Base-by-base conservation (phyloP, 805 yeast genomes). In the Schwanniomyces occidentalis region DNA sequence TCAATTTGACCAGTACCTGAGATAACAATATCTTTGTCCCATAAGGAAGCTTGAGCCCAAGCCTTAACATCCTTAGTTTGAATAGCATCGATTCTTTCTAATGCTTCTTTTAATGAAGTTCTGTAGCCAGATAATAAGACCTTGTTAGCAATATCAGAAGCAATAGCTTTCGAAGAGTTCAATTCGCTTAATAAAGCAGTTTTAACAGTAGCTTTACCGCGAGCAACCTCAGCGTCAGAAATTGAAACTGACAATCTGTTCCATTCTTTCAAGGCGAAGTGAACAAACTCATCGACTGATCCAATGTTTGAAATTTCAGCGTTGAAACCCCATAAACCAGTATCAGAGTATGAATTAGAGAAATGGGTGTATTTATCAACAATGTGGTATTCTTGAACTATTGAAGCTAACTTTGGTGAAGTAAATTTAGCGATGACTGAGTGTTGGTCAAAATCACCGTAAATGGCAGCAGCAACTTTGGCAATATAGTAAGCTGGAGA, bases 1-100 rank as follows among this genome's bases (percentile, higher is more conserved):
- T 85, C 95, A 69, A 83, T 84, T 71, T 82, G 85, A 65, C 95
- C 95, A 46, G 85, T 77, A 65, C 85, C 93, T 41, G 91, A 75
- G 53, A 85, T 69, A 50, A 87, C 95, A 55, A 85, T 71, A 66
- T 85, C 95, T 59, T 58, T 85, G 68, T 85, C 95, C 85, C 88
- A 85, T 62, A 85, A 73, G 65, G 77, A 71, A 44, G 73, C 71
- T 56, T 75, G 75, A 48, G 93, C 91, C 93, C 93, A 85, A 33
- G 74, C 66, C 58, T 75, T 77, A 46, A 85, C 68, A 47, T 78
- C 78, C 48, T 70, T 65, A 42, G 75, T 72, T 40, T 79, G 60
- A 51, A 85, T 75, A 38, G 77, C 70, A 55, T 85, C 90, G 54
- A 85, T 77, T 47, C 71, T 67, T 40, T 72, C 74, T 54, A 75